Evolutionary conservation across 345 rosid species (phyloP), one percentile per base, ranked within the genome.

Genomic region (Noccaea bulbosa): DNA sequence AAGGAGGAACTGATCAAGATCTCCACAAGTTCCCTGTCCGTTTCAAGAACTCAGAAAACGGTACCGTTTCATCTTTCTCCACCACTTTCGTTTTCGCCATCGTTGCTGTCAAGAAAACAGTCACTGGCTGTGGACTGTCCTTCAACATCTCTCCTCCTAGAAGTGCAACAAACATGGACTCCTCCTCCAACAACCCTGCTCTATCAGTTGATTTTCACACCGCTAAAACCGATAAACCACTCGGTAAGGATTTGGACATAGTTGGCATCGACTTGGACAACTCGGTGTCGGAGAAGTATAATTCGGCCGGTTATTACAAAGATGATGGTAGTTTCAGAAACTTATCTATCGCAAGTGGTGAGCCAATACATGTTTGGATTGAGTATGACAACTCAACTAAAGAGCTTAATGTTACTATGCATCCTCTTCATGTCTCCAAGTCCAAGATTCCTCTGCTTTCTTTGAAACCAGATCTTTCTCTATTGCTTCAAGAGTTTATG

Each of bases 161-260:
- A 68, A 63, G 72, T 27, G 30, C 3, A 27, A 27, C 30, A 27
- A 27, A 3, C 22, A 55, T 68, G 45, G 8, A 12, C 5, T 33
- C 53, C 27, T 15, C 37, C 34, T n/a, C 48, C 27, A 66, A 50
- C 39, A 15, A 65, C 55, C 48, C 85, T 38, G 70, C 89, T 14
- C 30, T 27, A 27, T 85, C 87, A 0, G 81, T 91, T 0, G 88
- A 87, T 39, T 85, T 91, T 10, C 93, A 88, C 39, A 84, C 93
- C 0, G 86, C 83, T 63, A 70, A 77, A 0, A 84, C 93, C 0
- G 86, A 82, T 63, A 70, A 77, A 0, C 80, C 0, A 11, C 0
- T 0, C 1, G 84, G 83, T 43, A 10, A 55, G 5, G 67, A 70
- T 27, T 85, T 85, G 27, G 86, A 84, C 67, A 80, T 81, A 32